A percentile compares a stretch with the other conserved stretches of the same genome.
Evolutionary conservation across 495 filamentous ascomycete genomes (phyloP).

Genomic region (Hypoxylon fuscum): DNA sequence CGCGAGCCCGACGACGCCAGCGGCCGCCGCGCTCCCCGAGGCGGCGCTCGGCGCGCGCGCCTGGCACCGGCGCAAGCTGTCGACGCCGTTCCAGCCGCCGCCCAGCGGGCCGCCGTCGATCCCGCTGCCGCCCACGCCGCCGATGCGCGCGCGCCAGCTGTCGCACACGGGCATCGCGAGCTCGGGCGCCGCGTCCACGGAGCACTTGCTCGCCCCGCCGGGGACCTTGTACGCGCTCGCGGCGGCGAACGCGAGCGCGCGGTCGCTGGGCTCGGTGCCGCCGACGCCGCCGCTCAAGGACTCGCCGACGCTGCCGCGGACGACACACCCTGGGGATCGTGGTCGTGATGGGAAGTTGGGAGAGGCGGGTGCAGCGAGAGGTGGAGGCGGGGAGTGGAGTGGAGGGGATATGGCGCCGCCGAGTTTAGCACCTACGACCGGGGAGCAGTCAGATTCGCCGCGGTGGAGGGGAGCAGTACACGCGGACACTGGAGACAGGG

Average conservation of each 20-base stretch:
- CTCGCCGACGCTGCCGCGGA: slow-evolving; percentile 19
- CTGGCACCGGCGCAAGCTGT: slow-evolving; percentile 39
- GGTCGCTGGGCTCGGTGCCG: slow-evolving; percentile 8
- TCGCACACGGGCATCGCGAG: too few relatives aligned
- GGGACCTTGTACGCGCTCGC: slow-evolving; percentile 16
- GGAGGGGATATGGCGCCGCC: not conserved
- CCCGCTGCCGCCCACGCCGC: slow-evolving; percentile 28
- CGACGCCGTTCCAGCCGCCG: slow-evolving; percentile 27
- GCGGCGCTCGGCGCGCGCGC: slow-evolving; percentile 33
- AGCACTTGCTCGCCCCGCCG: too few relatives aligned
- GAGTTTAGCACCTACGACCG: too few relatives aligned
- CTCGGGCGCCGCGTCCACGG: too few relatives aligned
- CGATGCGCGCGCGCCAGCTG: too few relatives aligned
- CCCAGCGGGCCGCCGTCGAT: slow-evolving; percentile 28
- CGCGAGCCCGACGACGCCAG: slow-evolving; percentile 21
- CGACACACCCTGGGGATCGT: not conserved
- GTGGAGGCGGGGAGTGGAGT: not conserved
- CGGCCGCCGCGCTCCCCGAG: slow-evolving; percentile 9
- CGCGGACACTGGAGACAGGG: not conserved
- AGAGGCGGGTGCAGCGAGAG: not conserved
- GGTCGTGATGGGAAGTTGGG: too few relatives aligned
- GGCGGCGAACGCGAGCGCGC: slow-evolving; percentile 17
- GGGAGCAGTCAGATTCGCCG: too few relatives aligned
- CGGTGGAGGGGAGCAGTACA: not conserved
- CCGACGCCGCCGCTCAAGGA: slow-evolving; percentile 4